phyloP scores from a whole-genome alignment of 2,329 filamentous ascomycete genomes.

The Colletotrichum sp. region DNA sequence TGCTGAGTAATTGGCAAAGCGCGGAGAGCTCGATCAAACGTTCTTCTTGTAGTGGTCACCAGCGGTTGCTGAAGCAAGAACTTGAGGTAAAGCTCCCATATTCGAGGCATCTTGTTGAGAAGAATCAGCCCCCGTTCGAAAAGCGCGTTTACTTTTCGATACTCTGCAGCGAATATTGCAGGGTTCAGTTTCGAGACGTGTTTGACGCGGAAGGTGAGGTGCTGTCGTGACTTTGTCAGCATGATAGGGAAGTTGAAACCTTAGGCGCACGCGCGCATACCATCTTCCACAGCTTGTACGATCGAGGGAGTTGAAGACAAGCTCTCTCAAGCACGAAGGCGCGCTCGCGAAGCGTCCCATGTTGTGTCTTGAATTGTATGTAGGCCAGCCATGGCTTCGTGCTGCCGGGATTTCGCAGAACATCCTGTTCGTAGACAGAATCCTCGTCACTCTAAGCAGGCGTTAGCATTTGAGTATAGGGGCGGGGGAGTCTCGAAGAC shows the following conservation, averaged over 20 bases:
- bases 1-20: slow-evolving; percentile 95
- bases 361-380: slow-evolving; percentile 86
- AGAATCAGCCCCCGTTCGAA: slow-evolving; percentile 93
- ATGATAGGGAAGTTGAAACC: not conserved
- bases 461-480: slow-evolving; percentile 27
- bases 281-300: slow-evolving; percentile 99
- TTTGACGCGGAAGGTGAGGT: slow-evolving; percentile 82
- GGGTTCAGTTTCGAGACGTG: slow-evolving; percentile 86
- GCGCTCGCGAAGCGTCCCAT: slow-evolving; percentile 86
- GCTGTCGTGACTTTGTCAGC: slow-evolving; percentile 52
- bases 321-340: slow-evolving; percentile 88
- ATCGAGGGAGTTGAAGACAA: slow-evolving; percentile 86
- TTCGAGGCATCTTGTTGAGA: slow-evolving; percentile 97
- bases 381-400: slow-evolving; percentile 96
- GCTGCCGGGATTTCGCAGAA: slow-evolving; percentile 82
- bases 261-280: slow-evolving; percentile 44
- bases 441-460: slow-evolving; percentile 77
- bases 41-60: slow-evolving; percentile 82
- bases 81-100: slow-evolving; percentile 97
- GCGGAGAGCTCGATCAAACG: slow-evolving; percentile 90
- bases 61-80: slow-evolving; percentile 93
- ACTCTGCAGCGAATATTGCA: slow-evolving; percentile 79
- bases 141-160: slow-evolving; percentile 90
- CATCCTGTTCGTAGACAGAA: slow-evolving; percentile 94
- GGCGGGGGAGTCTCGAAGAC: not conserved